These are phyloP conservation scores for Eucommia ulmoides DNA, from an alignment of 257 asterid species.

Conservation along the genomic window DNA sequence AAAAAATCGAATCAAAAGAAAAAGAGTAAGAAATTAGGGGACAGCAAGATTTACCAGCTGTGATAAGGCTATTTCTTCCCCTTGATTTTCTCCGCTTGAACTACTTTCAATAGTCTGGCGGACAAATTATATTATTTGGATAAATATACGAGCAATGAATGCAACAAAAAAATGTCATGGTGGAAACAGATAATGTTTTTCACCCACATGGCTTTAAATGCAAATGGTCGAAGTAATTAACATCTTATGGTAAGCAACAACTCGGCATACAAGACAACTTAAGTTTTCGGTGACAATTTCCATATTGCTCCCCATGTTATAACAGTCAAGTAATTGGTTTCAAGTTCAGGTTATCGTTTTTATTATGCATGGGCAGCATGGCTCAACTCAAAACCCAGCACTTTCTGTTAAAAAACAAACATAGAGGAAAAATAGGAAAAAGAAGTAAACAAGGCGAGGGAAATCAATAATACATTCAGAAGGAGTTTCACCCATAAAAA, in stretches of 20 bases:
- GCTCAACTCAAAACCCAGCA: no score
- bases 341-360: no score
- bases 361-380: no score
- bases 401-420: no score
- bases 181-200: not conserved
- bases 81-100: conserved; percentile 39
- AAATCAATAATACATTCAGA: no score
- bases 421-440: no score
- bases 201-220: not conserved
- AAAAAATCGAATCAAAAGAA: no score
- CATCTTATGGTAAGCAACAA: not conserved
- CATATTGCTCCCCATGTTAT: no score
- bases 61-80: conserved; percentile 56
- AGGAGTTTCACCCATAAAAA: no score
- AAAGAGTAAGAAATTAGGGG: no score
- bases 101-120: conserved; percentile 79
- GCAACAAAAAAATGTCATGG: not conserved
- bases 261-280: not conserved
- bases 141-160: not conserved
- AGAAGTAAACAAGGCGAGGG: no score
- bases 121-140: conserved; percentile 11
- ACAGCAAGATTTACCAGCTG: conserved; percentile 50
- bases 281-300: not conserved
- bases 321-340: no score
- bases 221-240: not conserved